A percentile compares a stretch with the other conserved stretches of the same genome.
Conservation (phyloP, 495 filamentous ascomycete species). For the Acidiella bohemica region DNA sequence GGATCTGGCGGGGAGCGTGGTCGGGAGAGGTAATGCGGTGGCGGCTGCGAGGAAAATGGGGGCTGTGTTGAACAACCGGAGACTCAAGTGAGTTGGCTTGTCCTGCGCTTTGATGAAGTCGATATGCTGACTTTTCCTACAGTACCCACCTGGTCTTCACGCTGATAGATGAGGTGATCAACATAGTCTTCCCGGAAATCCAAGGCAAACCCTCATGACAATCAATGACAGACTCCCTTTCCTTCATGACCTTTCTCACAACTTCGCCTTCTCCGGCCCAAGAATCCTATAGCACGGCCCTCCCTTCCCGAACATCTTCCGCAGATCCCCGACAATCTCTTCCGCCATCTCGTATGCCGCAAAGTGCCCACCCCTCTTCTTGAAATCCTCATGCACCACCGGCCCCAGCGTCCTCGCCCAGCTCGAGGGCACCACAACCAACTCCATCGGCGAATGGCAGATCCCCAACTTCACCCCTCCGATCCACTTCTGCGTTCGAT, state of each 20-base stretch:
- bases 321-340: slow-evolving; percentile 27
- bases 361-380: slow-evolving; percentile 33
- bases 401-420: slow-evolving; percentile 18
- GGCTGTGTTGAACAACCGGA: slow-evolving; percentile 30
- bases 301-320: slow-evolving; percentile 21
- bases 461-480: slow-evolving; percentile 17
- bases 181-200: slow-evolving; percentile 25
- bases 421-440: slow-evolving; percentile 17
- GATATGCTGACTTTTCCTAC: slow-evolving; percentile 2
- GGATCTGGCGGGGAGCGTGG: slow-evolving; percentile 38
- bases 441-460: slow-evolving; percentile 17
- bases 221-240: background rate
- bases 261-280: slow-evolving; percentile 1
- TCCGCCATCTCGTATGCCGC: slow-evolving; percentile 30
- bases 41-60: slow-evolving; percentile 26
- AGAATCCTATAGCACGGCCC: slow-evolving; percentile 15
- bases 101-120: background rate
- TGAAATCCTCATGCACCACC: slow-evolving; percentile 25
- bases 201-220: slow-evolving; percentile 6
- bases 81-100: slow-evolving; percentile 28
- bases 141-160: slow-evolving; percentile 31
- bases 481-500: slow-evolving; percentile 17
- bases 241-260: background rate
- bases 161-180: slow-evolving; percentile 28
- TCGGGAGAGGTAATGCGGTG: slow-evolving; percentile 30